Percentiles rank a stretch among this genome's conserved stretches.
Conservation (phyloP, 164 flowering plant genomes). For the Piper longum region DNA sequence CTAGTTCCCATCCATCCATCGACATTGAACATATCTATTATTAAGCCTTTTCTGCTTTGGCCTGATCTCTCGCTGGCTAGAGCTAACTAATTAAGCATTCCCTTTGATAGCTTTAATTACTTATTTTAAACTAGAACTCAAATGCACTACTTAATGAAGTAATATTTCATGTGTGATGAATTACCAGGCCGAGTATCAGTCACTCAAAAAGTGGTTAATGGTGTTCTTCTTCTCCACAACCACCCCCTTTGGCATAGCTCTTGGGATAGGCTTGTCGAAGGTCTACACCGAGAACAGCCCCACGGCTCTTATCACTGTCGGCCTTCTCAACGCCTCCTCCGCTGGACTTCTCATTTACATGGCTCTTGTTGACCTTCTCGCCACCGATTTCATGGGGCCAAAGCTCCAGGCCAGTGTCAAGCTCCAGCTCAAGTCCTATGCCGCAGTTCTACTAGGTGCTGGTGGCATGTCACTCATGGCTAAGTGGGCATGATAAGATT, state of each 20-base stretch:
- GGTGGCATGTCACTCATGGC: slow-evolving; percentile 18
- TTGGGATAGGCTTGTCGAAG: slow-evolving; percentile 7
- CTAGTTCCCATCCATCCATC: no score
- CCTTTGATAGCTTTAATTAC: no score
- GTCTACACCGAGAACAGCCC: slow-evolving; percentile 12
- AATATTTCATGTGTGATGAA: no score
- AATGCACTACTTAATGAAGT: no score
- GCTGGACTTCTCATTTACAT: slow-evolving; percentile 17
- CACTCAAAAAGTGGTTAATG: slow-evolving; percentile 5
- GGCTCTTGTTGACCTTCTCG: slow-evolving; percentile 16
- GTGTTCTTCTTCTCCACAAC: slow-evolving; percentile 13
- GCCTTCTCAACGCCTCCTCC: slow-evolving; percentile 12
- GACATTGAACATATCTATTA: no score
- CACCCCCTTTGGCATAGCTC: slow-evolving; percentile 10
- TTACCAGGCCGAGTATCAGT: slow-evolving; percentile 8
- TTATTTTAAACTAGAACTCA: no score
- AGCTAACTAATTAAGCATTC: no score
- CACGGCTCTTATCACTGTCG: slow-evolving; percentile 9
- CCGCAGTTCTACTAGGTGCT: slow-evolving; percentile 13
- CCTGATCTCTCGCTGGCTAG: no score
- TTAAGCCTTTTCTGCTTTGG: no score
- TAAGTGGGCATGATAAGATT: slow-evolving; percentile 8
- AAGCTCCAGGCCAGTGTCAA: no score
- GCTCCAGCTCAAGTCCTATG: neutral
- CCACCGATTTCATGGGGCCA: neutral